phyloP scores from a whole-genome alignment of 2,329 filamentous ascomycete genomes.

The Dactylonectria estremocensis region DNA sequence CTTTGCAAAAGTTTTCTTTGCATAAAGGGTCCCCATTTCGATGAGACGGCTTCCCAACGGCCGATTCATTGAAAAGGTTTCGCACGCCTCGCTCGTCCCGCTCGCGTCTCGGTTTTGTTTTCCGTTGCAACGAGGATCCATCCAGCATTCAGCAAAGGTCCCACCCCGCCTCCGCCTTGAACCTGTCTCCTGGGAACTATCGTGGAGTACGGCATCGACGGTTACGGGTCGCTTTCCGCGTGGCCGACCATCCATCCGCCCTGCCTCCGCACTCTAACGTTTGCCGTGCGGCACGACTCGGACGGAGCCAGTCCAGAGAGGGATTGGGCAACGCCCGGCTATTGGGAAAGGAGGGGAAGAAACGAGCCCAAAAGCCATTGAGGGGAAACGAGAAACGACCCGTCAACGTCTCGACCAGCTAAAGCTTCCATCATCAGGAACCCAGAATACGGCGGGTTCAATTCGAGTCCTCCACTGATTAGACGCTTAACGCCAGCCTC shows the following conservation, averaged over 20 bases:
- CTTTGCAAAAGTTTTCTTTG: conserved; percentile 12
- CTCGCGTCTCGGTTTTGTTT: not conserved
- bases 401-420: not conserved
- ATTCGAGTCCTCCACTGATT: not conserved
- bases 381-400: conserved; percentile 9
- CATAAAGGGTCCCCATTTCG: conserved; percentile 17
- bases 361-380: not conserved
- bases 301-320: conserved; percentile 7
- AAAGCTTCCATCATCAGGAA: not conserved
- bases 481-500: not conserved
- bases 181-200: not conserved
- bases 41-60: conserved; percentile 14
- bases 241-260: not conserved
- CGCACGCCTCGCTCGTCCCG: conserved; percentile 7
- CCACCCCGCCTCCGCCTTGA: not conserved
- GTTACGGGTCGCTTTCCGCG: not conserved
- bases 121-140: not conserved
- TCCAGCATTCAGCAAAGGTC: not conserved
- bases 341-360: conserved; percentile 8
- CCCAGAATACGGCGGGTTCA: conserved; percentile 2
- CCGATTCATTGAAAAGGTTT: conserved; percentile 21
- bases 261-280: not conserved
- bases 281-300: not conserved
- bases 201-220: not conserved
- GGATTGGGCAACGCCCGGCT: not conserved